phyloP scores from a whole-genome alignment of 225 moss, liverwort and hornwort genomes.

The Sphagnum tenellum region DNA sequence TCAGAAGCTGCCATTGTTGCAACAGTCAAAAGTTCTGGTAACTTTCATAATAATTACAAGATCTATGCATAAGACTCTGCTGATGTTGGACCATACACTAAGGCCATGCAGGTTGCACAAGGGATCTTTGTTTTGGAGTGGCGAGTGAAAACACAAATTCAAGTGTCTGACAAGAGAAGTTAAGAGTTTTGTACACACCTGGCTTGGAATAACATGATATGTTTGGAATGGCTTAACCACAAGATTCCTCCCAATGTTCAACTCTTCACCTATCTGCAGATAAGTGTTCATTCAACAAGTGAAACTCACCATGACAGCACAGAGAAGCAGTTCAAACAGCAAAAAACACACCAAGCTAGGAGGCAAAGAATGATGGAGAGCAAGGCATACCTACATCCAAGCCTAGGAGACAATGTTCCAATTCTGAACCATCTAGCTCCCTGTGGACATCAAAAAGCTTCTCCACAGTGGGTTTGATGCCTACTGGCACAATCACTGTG shows the following conservation, averaged over 20 bases:
- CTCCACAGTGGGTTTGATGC: conserved; percentile 66
- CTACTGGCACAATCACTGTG: conserved; percentile 73
- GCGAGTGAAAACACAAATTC: neutral
- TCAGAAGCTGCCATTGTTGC: too few relatives aligned
- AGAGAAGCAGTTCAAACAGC: neutral
- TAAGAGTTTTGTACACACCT: conserved; percentile 29
- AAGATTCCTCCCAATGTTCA: conserved; percentile 73
- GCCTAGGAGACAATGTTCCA: conserved; percentile 68
- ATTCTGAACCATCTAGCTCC: conserved; percentile 67
- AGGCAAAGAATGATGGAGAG: neutral
- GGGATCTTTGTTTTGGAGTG: too few relatives aligned
- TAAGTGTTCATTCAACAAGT: too few relatives aligned
- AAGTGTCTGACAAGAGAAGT: neutral
- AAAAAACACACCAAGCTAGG: neutral
- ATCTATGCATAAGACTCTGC: too few relatives aligned
- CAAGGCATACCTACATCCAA: conserved; percentile 63
- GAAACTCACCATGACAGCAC: neutral
- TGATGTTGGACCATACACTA: too few relatives aligned
- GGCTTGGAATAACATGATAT: conserved; percentile 86
- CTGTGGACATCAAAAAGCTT: conserved; percentile 72
- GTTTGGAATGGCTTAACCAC: conserved; percentile 83
- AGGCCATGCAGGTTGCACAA: too few relatives aligned
- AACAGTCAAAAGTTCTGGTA: too few relatives aligned
- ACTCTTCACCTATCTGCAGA: conserved; percentile 77
- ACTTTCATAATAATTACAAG: too few relatives aligned